These are phyloP conservation scores for Globisporangium irregulare DNA, from an alignment of 352 stramenopile species.

Conservation along the genomic window DNA sequence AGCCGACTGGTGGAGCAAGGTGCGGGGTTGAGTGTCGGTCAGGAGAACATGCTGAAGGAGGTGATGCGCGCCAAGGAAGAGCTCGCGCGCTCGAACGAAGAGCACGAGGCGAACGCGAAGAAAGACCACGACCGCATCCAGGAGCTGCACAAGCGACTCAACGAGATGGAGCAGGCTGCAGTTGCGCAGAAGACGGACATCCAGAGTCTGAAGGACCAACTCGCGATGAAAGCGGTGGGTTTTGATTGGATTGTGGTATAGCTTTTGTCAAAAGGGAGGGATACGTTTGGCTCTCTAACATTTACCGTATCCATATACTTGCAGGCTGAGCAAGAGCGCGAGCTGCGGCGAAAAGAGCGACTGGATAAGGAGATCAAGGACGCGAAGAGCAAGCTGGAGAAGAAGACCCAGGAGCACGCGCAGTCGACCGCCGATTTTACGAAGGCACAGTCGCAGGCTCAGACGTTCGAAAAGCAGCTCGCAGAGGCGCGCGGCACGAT, in stretches of 20 bases:
- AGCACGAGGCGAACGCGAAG: slow-evolving; percentile 75
- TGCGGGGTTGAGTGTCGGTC: slow-evolving; percentile 85
- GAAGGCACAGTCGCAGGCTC: slow-evolving; percentile 66
- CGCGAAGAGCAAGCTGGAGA: slow-evolving; percentile 85
- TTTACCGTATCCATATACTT: slow-evolving; percentile 12
- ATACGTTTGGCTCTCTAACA: not conserved
- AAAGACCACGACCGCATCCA: slow-evolving; percentile 82
- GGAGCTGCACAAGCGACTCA: slow-evolving; percentile 66
- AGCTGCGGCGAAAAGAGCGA: slow-evolving; percentile 86
- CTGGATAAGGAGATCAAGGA: slow-evolving; percentile 93
- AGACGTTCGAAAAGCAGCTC: slow-evolving; percentile 87
- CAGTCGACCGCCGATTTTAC: slow-evolving; percentile 47
- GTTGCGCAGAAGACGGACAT: slow-evolving; percentile 65
- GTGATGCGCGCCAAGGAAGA: slow-evolving; percentile 90
- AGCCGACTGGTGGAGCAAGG: slow-evolving; percentile 95
- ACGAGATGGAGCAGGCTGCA: slow-evolving; percentile 60
- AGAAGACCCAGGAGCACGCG: slow-evolving; percentile 66
- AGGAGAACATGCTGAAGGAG: slow-evolving; percentile 93
- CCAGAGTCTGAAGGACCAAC: slow-evolving; percentile 83
- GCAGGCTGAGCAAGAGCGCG: slow-evolving; percentile 83
- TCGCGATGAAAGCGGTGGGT: slow-evolving; percentile 73
- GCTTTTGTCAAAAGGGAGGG: not conserved
- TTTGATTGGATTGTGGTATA: slow-evolving; percentile 14
- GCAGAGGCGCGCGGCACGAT: slow-evolving; percentile 79
- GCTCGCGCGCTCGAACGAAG: slow-evolving; percentile 83